Evolutionary conservation across 225 moss, liverwort and hornwort genomes (phyloP).

Genomic region (Thuidium tamariscinum): DNA sequence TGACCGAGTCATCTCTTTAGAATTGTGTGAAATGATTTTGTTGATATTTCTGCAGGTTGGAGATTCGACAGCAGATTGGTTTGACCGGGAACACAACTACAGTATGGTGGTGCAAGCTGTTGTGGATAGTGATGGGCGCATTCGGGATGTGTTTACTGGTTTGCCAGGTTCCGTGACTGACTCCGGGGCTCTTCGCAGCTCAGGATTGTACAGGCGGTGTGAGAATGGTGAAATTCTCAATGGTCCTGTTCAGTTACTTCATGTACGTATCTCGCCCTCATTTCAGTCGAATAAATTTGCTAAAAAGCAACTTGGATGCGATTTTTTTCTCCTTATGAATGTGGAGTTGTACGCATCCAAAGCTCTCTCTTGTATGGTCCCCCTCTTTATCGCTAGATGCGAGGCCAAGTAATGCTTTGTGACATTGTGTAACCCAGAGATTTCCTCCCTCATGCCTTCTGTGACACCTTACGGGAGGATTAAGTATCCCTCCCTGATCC

Average conservation of each 20-base stretch:
- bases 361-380: neutral
- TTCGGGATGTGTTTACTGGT: slow-evolving; percentile 80
- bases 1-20: neutral
- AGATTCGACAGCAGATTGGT: slow-evolving; percentile 74
- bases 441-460: neutral
- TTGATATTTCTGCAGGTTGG: slow-evolving; percentile 21
- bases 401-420: neutral
- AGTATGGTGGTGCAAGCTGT: slow-evolving; percentile 92
- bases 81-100: slow-evolving; percentile 75
- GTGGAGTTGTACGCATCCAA: neutral
- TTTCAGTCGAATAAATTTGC: neutral
- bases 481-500: neutral
- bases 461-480: neutral
- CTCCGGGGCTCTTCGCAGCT: slow-evolving; percentile 61
- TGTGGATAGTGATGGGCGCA: slow-evolving; percentile 68
- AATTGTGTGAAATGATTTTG: neutral
- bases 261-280: slow-evolving; percentile 9
- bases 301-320: neutral
- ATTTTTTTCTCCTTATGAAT: neutral
- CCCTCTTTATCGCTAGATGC: neutral
- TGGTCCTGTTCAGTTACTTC: slow-evolving; percentile 37
- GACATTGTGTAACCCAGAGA: neutral
- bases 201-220: slow-evolving; percentile 61
- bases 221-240: slow-evolving; percentile 68
- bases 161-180: slow-evolving; percentile 80